phyloP scores from a whole-genome alignment of 2,329 filamentous ascomycete genomes.

The Zarea fungicola region DNA sequence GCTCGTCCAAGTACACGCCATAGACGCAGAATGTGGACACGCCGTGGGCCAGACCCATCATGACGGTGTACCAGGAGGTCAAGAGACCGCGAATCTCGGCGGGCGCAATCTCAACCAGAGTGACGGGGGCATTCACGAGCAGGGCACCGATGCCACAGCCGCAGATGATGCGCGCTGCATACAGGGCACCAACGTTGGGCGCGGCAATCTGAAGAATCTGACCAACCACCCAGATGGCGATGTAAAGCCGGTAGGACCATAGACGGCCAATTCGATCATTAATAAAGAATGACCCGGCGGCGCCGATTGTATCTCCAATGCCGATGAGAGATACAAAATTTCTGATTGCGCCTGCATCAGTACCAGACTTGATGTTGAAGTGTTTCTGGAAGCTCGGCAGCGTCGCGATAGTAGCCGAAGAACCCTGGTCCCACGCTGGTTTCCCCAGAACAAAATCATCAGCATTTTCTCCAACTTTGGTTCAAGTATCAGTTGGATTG shows the following conservation, averaged over 20 bases:
- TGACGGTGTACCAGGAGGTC: slow-evolving; percentile 27
- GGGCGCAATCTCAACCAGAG: slow-evolving; percentile 30
- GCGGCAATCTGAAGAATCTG: not conserved
- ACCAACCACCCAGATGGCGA: not conserved
- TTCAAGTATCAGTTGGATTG: not conserved
- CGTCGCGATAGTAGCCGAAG: slow-evolving; percentile 24
- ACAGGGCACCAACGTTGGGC: not conserved
- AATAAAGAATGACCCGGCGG: slow-evolving; percentile 31
- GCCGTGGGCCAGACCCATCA: slow-evolving; percentile 20
- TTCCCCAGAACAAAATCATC: too few relatives aligned
- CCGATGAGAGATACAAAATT: slow-evolving; percentile 34
- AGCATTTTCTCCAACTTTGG: too few relatives aligned
- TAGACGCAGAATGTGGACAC: slow-evolving; percentile 22
- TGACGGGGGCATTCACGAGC: slow-evolving; percentile 27
- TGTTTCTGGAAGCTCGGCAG: slow-evolving; percentile 30
- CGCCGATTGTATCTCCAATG: slow-evolving; percentile 18
- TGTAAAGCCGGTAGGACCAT: slow-evolving; percentile 9
- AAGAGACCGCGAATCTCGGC: slow-evolving; percentile 29
- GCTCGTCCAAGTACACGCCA: slow-evolving; percentile 13
- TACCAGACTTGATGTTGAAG: slow-evolving; percentile 24
- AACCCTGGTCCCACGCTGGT: slow-evolving; percentile 22
- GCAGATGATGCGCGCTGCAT: not conserved
- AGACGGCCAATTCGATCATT: slow-evolving; percentile 17
- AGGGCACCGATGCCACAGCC: slow-evolving; percentile 7
- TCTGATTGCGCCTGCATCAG: slow-evolving; percentile 18